Evolutionary conservation across 805 yeast genomes (phyloP), one percentile per base, ranked within the genome.

Genomic region (Saccharomyces mikatae): DNA sequence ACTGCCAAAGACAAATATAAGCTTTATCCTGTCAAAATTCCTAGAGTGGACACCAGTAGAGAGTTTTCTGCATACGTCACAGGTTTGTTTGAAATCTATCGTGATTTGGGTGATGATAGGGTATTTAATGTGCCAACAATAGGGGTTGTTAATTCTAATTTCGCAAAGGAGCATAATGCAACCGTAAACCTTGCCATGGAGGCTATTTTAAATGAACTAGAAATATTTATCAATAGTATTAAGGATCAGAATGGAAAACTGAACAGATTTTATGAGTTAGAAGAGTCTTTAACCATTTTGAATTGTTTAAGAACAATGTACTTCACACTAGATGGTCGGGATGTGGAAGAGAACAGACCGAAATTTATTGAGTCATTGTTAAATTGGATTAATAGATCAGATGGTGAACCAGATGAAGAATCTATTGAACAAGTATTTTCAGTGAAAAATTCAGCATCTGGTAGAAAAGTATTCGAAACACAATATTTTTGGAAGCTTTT

Each of bases 341-440:
- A 62, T 10, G 58, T 56, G 26, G 72, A 74, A 17, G 64, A 69
- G 3, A 10, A 48, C 48, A 60, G 65, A 54, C 46, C 46, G 8
- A 71, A 66, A 50, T 73, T 74, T 58, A 76, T 83, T 30, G 72
- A 73, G 49, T 63, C 75, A 44, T 67, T 83, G 36, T 68, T 77
- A 14, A 76, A 74, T 49, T 87, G 94, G 94, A 74, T 84, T 27
- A 87, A 87, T 63, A 75, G 81, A 54, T 82, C 84, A 30, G 88
- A 86, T 64, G 82, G 84, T 4, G 80, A 80, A 59, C 91, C 91
- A 1, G 81, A 77, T 55, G 73, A 74, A 21, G 80, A 76, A 28
- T 67, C 79, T 31, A 73, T 79, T 3, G 78, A 80, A 52, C 73
- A 61, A 31, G 61, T 67, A 68, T 47, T 78, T 78, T 9, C 68